Percentiles rank a stretch among this genome's conserved stretches.
Conservation (phyloP, 208 protist genomes). For the Angomonas deanei region DNA sequence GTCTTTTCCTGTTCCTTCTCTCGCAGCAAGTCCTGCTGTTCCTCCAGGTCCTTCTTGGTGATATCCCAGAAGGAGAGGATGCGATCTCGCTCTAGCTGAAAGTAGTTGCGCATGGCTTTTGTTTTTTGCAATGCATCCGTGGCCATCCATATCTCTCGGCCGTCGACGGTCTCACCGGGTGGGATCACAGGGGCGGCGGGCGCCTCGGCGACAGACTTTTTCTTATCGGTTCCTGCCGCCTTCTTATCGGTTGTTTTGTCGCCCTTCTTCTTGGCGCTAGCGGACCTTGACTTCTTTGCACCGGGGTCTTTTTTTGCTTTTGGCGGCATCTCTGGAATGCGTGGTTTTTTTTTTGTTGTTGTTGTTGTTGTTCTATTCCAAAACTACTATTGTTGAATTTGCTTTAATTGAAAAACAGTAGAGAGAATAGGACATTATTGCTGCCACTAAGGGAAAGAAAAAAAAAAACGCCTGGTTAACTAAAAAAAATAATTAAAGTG, state of each 20-base stretch:
- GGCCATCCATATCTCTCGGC: slow-evolving; percentile 77
- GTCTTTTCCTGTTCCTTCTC: slow-evolving; percentile 92
- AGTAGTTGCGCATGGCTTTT: slow-evolving; percentile 95
- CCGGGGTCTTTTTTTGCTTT: slow-evolving; percentile 17
- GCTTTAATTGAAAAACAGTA: not conserved
- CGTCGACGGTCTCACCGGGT: slow-evolving; percentile 34
- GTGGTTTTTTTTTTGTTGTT: not conserved
- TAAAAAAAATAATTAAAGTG: not conserved
- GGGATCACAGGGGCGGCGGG: slow-evolving; percentile 11
- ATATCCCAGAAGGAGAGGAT: slow-evolving; percentile 96
- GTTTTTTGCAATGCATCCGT: slow-evolving; percentile 91
- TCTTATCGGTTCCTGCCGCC: slow-evolving; percentile 1
- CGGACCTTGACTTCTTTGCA: not conserved
- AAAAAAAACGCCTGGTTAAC: not conserved
- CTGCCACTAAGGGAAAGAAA: not conserved
- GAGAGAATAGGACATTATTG: too few species aligned
- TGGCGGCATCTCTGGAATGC: slow-evolving; percentile 22
- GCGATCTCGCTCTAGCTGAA: slow-evolving; percentile 95
- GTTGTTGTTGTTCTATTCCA: not conserved
- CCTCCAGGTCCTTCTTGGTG: slow-evolving; percentile 90
- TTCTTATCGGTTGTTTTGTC: not conserved
- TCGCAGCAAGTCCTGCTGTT: slow-evolving; percentile 63
- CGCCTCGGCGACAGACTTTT: slow-evolving; percentile 10
- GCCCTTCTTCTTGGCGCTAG: not conserved
- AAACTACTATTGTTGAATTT: not conserved